Percentiles rank a stretch among this genome's conserved stretches.
These are phyloP conservation scores for Garcia nutans DNA, from an alignment of 345 rosid species.

Conservation along the genomic window DNA sequence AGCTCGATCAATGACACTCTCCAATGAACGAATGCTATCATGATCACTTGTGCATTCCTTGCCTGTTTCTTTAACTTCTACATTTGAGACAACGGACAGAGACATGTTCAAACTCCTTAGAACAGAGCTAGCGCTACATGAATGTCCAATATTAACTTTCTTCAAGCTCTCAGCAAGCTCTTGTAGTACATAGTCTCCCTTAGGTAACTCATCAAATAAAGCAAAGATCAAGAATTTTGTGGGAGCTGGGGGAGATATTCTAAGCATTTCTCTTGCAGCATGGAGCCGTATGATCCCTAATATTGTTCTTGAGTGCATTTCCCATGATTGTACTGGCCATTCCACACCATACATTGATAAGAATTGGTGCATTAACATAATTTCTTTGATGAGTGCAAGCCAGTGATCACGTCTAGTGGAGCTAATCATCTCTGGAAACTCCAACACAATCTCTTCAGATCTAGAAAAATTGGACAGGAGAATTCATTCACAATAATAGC, in stretches of 20 bases:
- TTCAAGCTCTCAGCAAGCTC: slow-evolving; percentile 68
- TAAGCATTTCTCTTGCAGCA: slow-evolving; percentile 85
- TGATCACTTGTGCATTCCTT: slow-evolving; percentile 27
- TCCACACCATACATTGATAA: slow-evolving; percentile 47
- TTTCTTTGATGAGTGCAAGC: slow-evolving; percentile 70
- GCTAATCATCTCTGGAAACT: slow-evolving; percentile 93
- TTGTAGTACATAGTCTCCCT: slow-evolving; percentile 80
- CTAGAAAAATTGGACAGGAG: slow-evolving; percentile 32
- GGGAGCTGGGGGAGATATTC: slow-evolving; percentile 75
- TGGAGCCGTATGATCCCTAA: slow-evolving; percentile 80
- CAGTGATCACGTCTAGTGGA: slow-evolving; percentile 93
- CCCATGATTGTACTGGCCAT: slow-evolving; percentile 62
- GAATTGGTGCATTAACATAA: slow-evolving; percentile 73
- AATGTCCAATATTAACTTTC: slow-evolving; percentile 36
- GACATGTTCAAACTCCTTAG: slow-evolving; percentile 58
- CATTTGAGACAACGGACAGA: slow-evolving; percentile 23
- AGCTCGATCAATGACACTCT: slow-evolving; percentile 52
- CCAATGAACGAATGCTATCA: slow-evolving; percentile 40
- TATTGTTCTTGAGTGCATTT: slow-evolving; percentile 76
- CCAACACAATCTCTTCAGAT: slow-evolving; percentile 73
- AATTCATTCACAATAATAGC: slow-evolving; percentile 7
- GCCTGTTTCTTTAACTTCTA: slow-evolving; percentile 29
- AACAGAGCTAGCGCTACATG: slow-evolving; percentile 71
- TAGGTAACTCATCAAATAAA: slow-evolving; percentile 73
- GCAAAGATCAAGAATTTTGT: slow-evolving; percentile 77